Evolutionary conservation across 2,329 filamentous ascomycete genomes (phyloP), one percentile per base, ranked within the genome.

Genomic region (Colletotrichum kahawae): DNA sequence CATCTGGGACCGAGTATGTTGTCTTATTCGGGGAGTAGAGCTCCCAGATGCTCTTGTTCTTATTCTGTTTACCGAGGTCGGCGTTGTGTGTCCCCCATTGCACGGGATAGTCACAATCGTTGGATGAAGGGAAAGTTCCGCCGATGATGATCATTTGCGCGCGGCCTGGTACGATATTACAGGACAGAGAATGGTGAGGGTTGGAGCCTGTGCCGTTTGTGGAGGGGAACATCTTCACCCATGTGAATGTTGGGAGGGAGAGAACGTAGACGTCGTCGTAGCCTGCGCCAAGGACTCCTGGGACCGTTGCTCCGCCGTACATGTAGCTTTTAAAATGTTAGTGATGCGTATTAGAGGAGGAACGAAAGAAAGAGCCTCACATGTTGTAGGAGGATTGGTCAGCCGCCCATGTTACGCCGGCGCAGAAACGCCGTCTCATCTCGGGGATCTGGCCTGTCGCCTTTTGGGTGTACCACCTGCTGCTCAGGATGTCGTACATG

Each of bases 311-410:
- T 18, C 92, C 92, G 57, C 92, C 92, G 78, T 92, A 93, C 4
- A 93, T 79, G 77, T 93, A 93, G 43, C 90, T 92, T 73, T 13
- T 6, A 13, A 31, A 10, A 16, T 18, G 21, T 74, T 27, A 78
- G 77, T 57, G 18, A 12, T 48, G 24, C 29, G 29, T 12, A 2
- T 27, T 9, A 14, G 57, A 21, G 48, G 27, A 48, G 57, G 8
- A 51, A 8, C 21, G 31, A 51, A n/a, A 48, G n/a, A 48, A 27
- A 24, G 34, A 54, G 18, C 82, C 89, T 81, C 78, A 92, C 89
- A 93, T 90, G 77, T 93, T 93, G 79, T 92, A 93, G 9, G 90
- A 92, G 16, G 90, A 91, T 70, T 87, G 84, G 77, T 93, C 92
- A 10, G 86, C 78, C 0, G 91, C 87, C 87, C 91, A 92, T 2